phyloP scores from a whole-genome alignment of 805 yeast species.

The Kuraishia capsulata region DNA sequence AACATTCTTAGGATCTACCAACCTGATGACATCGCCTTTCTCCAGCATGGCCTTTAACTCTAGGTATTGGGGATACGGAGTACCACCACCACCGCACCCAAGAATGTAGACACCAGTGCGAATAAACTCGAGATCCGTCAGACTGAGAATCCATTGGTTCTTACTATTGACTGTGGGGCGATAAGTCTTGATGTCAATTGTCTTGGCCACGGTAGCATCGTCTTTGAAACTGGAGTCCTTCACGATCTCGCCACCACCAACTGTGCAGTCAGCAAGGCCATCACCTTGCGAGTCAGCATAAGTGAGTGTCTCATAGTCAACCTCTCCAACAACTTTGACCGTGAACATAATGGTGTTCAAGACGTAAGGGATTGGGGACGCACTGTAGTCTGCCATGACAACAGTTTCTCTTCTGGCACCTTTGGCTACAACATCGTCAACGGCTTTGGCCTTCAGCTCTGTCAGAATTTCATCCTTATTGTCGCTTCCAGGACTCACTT shows the following conservation, averaged over 20 bases:
- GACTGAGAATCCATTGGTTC: constrained; percentile 29
- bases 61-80: constrained; percentile 31
- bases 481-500: neutral
- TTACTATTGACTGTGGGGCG: constrained; percentile 17
- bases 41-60: constrained; percentile 24
- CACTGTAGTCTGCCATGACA: constrained; percentile 14
- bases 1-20: constrained; percentile 21
- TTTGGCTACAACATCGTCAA: constrained; percentile 12
- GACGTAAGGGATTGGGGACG: constrained; percentile 25
- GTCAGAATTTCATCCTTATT: constrained; percentile 11
- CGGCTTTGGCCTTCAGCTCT: constrained; percentile 10
- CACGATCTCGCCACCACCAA: constrained; percentile 1
- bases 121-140: constrained; percentile 29
- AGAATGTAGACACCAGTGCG: constrained; percentile 35
- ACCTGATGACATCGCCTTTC: constrained; percentile 22
- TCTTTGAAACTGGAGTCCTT: constrained; percentile 8
- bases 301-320: constrained; percentile 21
- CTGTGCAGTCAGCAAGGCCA: neutral
- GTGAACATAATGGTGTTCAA: constrained; percentile 23
- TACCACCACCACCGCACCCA: constrained; percentile 46
- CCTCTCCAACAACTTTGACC: constrained; percentile 33
- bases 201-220: constrained; percentile 5
- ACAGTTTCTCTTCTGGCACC: constrained; percentile 19
- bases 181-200: constrained; percentile 19
- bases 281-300: neutral